A percentile compares a stretch with the other conserved stretches of the same genome.
phyloP scores from a whole-genome alignment of 805 yeast genomes.

The Cyberlindnera mississippiensis region DNA sequence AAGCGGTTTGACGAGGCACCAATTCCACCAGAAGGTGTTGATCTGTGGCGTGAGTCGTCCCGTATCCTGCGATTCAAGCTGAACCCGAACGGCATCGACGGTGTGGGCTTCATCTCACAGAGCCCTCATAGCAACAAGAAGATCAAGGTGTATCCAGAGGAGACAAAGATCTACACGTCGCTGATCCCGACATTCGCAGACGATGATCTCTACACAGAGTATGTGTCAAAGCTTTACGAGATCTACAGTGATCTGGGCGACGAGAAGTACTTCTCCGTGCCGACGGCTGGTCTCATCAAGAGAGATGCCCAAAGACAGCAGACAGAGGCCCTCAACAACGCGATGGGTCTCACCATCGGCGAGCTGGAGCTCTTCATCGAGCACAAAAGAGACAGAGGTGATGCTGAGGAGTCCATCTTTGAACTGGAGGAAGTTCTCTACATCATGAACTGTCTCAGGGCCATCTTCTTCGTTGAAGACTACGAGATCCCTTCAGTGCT shows the following conservation, averaged over 20 bases:
- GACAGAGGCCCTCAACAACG: conserved; percentile 32
- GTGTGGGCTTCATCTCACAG: conserved; percentile 37
- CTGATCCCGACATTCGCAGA: conserved; percentile 36
- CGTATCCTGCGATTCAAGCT: conserved; percentile 41
- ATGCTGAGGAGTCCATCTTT: conserved; percentile 27
- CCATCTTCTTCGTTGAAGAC: conserved; percentile 40
- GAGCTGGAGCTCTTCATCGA: conserved; percentile 34
- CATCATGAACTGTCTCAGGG: conserved; percentile 55
- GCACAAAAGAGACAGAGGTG: conserved; percentile 30
- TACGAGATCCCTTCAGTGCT: conserved; percentile 39
- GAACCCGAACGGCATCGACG: conserved; percentile 42
- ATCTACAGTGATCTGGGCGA: conserved; percentile 47
- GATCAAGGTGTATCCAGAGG: conserved; percentile 33
- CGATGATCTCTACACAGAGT: conserved; percentile 40
- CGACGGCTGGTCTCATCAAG: conserved; percentile 37
- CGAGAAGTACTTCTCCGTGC: conserved; percentile 38
- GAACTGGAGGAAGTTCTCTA: conserved; percentile 44
- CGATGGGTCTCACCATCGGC: conserved; percentile 31
- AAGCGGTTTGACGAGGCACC: conserved; percentile 34
- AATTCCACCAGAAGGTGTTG: conserved; percentile 30
- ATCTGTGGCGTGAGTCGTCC: conserved; percentile 32
- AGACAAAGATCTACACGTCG: conserved; percentile 41
- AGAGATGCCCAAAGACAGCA: conserved; percentile 33
- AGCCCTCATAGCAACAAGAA: conserved; percentile 23
- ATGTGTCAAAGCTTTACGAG: conserved; percentile 48